These are phyloP conservation scores for Apiospora koreana DNA, from an alignment of 2,329 filamentous ascomycete species.

Conservation along the genomic window DNA sequence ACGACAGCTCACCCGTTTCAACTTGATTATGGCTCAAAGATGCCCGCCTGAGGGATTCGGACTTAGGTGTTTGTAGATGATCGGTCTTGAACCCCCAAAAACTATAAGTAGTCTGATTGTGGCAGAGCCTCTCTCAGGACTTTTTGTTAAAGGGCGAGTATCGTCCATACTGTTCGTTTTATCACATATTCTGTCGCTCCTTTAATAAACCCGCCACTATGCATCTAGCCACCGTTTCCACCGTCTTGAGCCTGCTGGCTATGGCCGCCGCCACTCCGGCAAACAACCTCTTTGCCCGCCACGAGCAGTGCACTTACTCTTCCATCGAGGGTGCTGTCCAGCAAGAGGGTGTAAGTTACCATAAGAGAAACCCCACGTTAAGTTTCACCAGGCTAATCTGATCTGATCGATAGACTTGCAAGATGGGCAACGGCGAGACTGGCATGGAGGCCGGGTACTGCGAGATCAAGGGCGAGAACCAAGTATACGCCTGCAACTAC, in stretches of 20 bases:
- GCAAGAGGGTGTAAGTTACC: not conserved
- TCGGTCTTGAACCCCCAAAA: not conserved
- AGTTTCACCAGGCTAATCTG: not conserved
- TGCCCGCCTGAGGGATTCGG: not conserved
- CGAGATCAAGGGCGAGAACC: not conserved
- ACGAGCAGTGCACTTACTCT: conserved; percentile 2
- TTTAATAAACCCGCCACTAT: not conserved
- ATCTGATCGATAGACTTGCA: not conserved
- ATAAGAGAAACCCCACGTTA: not conserved
- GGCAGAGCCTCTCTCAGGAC: not conserved
- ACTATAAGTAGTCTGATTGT: not conserved
- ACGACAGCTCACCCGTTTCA: not conserved
- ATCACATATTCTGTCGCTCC: not conserved
- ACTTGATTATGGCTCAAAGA: not conserved
- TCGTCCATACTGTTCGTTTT: not conserved
- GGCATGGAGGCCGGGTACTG: not conserved
- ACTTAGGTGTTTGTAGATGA: not conserved
- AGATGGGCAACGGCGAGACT: not conserved
- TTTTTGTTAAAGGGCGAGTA: too few species aligned
- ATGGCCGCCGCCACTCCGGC: not conserved
- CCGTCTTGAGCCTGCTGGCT: not conserved
- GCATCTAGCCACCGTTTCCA: not conserved
- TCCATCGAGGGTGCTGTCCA: not conserved
- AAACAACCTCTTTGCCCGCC: conserved; percentile 10
- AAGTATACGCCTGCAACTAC: conserved; percentile 6